Evolutionary conservation across 2,329 filamentous ascomycete species (phyloP), one percentile per base, ranked within the genome.

Genomic region (Colletotrichum acutatum): DNA sequence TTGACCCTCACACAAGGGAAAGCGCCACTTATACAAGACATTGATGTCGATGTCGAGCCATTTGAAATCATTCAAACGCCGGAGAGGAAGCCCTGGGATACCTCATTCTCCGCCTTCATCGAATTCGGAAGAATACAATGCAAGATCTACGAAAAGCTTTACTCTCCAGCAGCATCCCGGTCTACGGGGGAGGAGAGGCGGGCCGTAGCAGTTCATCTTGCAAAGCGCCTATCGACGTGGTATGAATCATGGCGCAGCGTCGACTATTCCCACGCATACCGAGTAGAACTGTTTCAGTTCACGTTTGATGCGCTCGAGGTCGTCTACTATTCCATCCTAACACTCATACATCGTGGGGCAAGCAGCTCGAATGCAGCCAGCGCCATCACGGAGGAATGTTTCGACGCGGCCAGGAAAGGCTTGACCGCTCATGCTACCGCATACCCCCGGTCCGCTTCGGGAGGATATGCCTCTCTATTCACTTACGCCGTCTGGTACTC

Each of bases 401-500:
- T 76, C 46, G 56, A 60, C 7, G 71, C 74, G 3, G 76, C 76
- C 1, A 66, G 75, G 1, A 70, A 75, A 28, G 76, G 75, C 1
- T 58, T 77, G 1, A 69, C 74, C 37, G 65, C 74, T 1, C 75
- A 77, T 46, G 34, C 76, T 1, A 58, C 57, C 16, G 72, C 74
- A 7, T 77, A 74, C 24, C 74, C 72, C 9, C 52, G 66, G 4
- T 74, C 71, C 6, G 58, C 64, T 1, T 71, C 74, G 2, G 49
- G 54, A 2, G 76, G 75, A 2, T 59, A 65, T 8, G 70, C 70
- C 2, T 71, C 76, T 2, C 32, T 76, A 11, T 74, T 73, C 5
- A 66, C 62, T 14, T 77, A 77, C n/a, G 74, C 75, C 12, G 64
- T 76, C n/a, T 77, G 75, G 76, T 77, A 74, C n/a, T 60, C 49